These are phyloP conservation scores for Trapa incisa DNA, from an alignment of 345 rosid species.

Conservation along the genomic window DNA sequence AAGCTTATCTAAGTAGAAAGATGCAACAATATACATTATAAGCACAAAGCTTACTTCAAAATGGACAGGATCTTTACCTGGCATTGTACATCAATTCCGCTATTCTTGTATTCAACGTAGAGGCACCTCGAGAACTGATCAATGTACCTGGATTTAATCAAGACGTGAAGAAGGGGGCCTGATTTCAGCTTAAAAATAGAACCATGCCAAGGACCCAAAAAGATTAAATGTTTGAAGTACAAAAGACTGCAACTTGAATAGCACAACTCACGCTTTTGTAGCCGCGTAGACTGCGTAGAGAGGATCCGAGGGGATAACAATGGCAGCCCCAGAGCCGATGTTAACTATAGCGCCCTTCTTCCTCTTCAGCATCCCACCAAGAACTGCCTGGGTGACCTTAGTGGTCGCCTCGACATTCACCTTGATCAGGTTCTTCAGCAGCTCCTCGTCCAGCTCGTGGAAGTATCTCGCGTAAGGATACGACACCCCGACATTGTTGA, in stretches of 20 bases:
- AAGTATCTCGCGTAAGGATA: constrained; percentile 91
- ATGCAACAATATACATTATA: no score
- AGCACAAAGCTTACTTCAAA: background rate
- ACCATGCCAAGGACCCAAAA: background rate
- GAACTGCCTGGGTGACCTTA: constrained; percentile 76
- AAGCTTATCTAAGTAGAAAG: no score
- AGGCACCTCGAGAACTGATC: constrained; percentile 88
- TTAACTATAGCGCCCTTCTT: constrained; percentile 87
- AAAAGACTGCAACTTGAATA: background rate
- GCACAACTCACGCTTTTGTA: constrained; percentile 58
- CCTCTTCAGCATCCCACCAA: constrained; percentile 70
- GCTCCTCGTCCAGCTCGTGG: constrained; percentile 71
- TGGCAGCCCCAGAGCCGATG: constrained; percentile 91
- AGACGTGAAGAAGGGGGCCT: background rate
- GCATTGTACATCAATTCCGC: constrained; percentile 57
- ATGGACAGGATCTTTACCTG: constrained; percentile 12
- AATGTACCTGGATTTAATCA: constrained; percentile 39
- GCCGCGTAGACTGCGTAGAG: constrained; percentile 89
- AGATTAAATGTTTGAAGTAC: background rate
- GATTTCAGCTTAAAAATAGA: no score
- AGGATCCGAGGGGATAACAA: constrained; percentile 87
- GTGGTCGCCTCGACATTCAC: constrained; percentile 88
- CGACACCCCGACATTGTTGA: constrained; percentile 85
- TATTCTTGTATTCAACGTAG: constrained; percentile 79
- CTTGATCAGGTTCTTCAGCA: constrained; percentile 51